Percentiles rank a stretch among this genome's conserved stretches.
Conservation (phyloP, 495 filamentous ascomycete species). For the Neurospora discreta region DNA sequence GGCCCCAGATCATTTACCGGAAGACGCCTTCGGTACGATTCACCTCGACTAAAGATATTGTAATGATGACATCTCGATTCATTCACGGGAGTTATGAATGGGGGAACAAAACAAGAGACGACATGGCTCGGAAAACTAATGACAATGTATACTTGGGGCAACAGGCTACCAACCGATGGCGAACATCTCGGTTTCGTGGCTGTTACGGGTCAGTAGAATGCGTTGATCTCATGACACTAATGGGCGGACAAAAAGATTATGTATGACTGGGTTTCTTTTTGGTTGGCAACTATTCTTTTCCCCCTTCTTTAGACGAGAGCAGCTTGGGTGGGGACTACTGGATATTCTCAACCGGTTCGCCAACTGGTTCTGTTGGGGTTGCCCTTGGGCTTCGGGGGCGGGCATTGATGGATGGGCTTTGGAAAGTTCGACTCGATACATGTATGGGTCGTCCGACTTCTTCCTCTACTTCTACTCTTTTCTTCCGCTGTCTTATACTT, state of each 20-base stretch:
- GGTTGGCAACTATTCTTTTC: neutral
- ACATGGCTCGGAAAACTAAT: slow-evolving; percentile 13
- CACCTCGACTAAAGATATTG: slow-evolving; percentile 3
- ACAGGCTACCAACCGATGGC: neutral
- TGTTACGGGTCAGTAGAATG: neutral
- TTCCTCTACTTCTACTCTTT: neutral
- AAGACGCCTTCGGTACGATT: neutral
- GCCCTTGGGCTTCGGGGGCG: neutral
- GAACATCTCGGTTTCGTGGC: neutral
- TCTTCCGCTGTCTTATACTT: neutral
- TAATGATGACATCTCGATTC: slow-evolving; percentile 21
- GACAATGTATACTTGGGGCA: slow-evolving; percentile 10
- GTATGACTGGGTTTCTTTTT: neutral
- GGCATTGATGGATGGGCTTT: neutral
- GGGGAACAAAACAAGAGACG: slow-evolving; percentile 10
- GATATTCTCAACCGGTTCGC: neutral
- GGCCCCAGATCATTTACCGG: neutral
- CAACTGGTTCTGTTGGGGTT: neutral
- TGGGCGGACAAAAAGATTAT: neutral
- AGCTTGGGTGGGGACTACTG: neutral
- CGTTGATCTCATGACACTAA: neutral
- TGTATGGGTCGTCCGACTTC: neutral
- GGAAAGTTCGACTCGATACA: neutral
- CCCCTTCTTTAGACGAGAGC: neutral
- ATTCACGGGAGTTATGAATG: slow-evolving; percentile 25